These are phyloP conservation scores for Lactuca sativa DNA, from an alignment of 129 eudicot genomes.

Conservation along the genomic window DNA sequence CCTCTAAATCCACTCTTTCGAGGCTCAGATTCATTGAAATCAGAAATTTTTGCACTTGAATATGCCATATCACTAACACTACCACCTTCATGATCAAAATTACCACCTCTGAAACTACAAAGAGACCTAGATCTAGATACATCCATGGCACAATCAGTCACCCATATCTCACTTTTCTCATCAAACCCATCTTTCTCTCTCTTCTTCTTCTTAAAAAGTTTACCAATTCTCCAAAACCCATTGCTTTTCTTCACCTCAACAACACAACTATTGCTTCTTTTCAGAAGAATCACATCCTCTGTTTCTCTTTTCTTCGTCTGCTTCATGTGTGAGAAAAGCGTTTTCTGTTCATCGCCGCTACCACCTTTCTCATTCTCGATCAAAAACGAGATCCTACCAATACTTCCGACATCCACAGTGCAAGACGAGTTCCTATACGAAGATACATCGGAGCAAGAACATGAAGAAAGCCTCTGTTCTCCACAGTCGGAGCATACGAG, in stretches of 20 bases:
- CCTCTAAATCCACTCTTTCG: conserved; percentile 60
- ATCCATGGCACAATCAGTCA: conserved; percentile 50
- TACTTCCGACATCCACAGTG: conserved; percentile 65
- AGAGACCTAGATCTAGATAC: conserved; percentile 90
- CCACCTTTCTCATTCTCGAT: conserved; percentile 68
- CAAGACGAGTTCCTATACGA: conserved; percentile 68
- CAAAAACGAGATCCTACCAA: conserved; percentile 82
- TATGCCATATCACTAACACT: conserved; percentile 55
- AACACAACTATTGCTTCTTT: conserved; percentile 41
- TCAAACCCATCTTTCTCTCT: conserved; percentile 37
- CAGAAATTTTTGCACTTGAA: conserved; percentile 84
- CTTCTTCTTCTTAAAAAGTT: conserved; percentile 62
- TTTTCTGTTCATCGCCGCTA: conserved; percentile 31
- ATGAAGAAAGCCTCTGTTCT: conserved; percentile 85
- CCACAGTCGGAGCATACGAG: conserved; percentile 90
- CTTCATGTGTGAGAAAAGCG: conserved; percentile 39
- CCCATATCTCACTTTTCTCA: conserved; percentile 55
- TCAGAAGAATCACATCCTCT: conserved; percentile 37
- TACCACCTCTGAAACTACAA: conserved; percentile 72
- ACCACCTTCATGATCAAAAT: conserved; percentile 46
- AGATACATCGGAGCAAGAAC: conserved; percentile 86
- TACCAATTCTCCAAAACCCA: conserved; percentile 77
- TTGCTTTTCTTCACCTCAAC: conserved; percentile 42
- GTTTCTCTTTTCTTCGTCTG: conserved; percentile 29
- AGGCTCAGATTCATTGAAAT: conserved; percentile 67